Evolutionary conservation across 176 grass and related monocot species (phyloP), one percentile per base, ranked within the genome.

Genomic region (Cenchrus americanus): DNA sequence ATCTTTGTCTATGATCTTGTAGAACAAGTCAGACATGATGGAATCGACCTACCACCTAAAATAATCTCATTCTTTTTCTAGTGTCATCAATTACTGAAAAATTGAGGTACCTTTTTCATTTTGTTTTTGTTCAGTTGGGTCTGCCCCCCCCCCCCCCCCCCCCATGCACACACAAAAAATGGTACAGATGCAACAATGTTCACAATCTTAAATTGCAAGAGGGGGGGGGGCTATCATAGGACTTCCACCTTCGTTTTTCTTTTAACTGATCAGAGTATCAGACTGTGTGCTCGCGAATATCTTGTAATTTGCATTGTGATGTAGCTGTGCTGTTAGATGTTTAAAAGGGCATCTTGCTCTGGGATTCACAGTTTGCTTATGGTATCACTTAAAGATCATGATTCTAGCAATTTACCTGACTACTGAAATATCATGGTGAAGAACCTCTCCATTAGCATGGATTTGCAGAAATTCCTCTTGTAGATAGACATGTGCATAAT

Each of bases 1-100:
- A 24, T 77, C 59, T 82, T 9, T 71, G 64, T 63, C 65, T 73
- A 78, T 43, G 79, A 86, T 79, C 66, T 68, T 86, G 59, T 34
- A 41, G 61, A 73, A 65, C 26, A 77, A 82, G 73, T 73, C 48
- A 72, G 66, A 86, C 67, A 61, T 41, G 79, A 86, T 67, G 23
- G 66, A 86, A 86, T 72, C 14, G 88, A 86, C 88, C 66, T 83
- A 60, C 66, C 73, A 86, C 79, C 88, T 67, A 86, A 41, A 86
- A 72, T 53, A 83, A 79, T 66, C 15, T 60, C 21, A 59, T 83
- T 83, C 4, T 37, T 53, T 6, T 77, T 65, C n/a, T 51, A 50
- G 71, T 69, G 30, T 14, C 21, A 43, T 76, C 27, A 68, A 70
- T 75, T 75, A 42, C 62, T 37, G 13, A 81, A 77, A 66, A 58